Base-by-base conservation (phyloP, 2,329 filamentous ascomycete genomes). In the Neofusicoccum umdonicola region DNA sequence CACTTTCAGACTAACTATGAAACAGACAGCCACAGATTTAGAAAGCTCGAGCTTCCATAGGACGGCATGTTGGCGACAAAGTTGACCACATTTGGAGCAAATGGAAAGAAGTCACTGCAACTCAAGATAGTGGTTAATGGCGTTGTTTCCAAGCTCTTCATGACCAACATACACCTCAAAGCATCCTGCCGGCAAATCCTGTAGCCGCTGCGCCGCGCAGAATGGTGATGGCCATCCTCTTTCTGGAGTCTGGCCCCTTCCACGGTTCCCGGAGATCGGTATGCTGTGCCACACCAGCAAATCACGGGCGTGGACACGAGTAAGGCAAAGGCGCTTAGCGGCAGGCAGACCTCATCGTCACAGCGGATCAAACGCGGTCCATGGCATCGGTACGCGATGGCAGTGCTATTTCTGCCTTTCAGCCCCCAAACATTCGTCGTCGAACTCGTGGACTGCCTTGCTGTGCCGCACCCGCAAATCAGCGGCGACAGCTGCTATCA, bases 261-360 rank as follows among this genome's bases (percentile, higher is more conserved):
- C 15, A 22, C 8, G 42, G 15, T 9, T 15, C n/a, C 15, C 15
- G 54, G 7, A 11, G 54, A 22, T 4, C 13, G 22, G 11, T 47
- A 19, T 35, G 42, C 56, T 60, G 56, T 37, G 56, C 56, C 56
- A 41, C 56, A 60, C 42, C 39, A 57, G 37, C 54, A 57, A 44
- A 44, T 57, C 54, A 44, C 12, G 6, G 5, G 12, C 13, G 15
- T 3, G 4, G 11, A 7, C 35, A 15, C 19, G 17, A 42, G 39
- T 44, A 19, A 58, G 54, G 39, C 35, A 34, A 17, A 39, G 39
- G 56, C 56, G 41, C 56, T 47, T 60, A 47, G 31, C 41, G 9
- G 56, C 56, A 60, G 56, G 56, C 56, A 47, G 42, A 19, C 19
- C 5, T 45, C 39, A 19, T 8, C 3, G 22, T 19, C 31, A 15